Conservation (phyloP, 129 eudicot species). For the Dittrichia graveolens region DNA sequence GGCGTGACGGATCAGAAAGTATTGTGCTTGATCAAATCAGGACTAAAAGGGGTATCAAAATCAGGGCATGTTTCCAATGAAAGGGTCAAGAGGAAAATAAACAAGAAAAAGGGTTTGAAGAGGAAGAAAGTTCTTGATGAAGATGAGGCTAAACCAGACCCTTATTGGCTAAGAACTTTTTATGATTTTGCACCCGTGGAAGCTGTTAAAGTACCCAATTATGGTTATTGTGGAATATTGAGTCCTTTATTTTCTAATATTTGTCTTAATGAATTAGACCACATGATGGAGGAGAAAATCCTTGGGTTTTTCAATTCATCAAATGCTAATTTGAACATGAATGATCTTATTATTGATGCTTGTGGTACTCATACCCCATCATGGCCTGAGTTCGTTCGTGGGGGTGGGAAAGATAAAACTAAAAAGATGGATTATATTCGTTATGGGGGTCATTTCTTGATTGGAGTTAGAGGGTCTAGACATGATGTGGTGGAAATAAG, state of each 20-base stretch:
- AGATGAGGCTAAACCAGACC: constrained; percentile 96
- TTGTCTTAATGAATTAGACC: constrained; percentile 85
- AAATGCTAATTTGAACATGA: constrained; percentile 47
- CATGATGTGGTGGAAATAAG: constrained; percentile 74
- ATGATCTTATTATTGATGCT: constrained; percentile 45
- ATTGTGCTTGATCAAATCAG: constrained; percentile 66
- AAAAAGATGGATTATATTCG: constrained; percentile 86
- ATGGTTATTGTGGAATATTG: constrained; percentile 88
- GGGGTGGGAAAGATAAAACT: constrained; percentile 80
- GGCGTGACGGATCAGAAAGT: constrained; percentile 79
- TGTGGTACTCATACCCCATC: constrained; percentile 61
- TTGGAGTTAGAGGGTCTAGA: constrained; percentile 90
- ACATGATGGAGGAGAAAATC: constrained; percentile 75
- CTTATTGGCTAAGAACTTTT: constrained; percentile 86
- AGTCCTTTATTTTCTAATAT: constrained; percentile 89
- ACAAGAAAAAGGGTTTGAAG: constrained; percentile 53
- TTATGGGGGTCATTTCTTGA: constrained; percentile 84
- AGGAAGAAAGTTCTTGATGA: constrained; percentile 67
- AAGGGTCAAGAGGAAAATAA: constrained; percentile 36
- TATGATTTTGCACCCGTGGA: constrained; percentile 90
- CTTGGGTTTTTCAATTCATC: constrained; percentile 49
- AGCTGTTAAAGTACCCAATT: constrained; percentile 76
- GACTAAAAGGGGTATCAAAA: constrained; percentile 37
- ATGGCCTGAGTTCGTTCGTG: constrained; percentile 98
- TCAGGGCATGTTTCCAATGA: constrained; percentile 5